Conservation (phyloP, 2,329 filamentous ascomycete genomes). For the Teratosphaeria gauchensis region DNA sequence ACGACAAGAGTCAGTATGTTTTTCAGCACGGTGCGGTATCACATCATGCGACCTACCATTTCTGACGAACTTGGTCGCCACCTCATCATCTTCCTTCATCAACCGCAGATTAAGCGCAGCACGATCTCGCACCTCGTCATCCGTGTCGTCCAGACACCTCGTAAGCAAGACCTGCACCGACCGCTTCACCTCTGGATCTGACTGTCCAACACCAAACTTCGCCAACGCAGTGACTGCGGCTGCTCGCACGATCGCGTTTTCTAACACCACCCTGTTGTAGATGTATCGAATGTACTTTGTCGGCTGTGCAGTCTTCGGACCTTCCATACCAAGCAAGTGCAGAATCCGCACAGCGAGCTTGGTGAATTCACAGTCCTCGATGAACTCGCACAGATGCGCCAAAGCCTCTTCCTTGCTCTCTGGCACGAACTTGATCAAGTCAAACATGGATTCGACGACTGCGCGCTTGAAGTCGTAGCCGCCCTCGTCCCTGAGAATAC, state of each 20-base stretch:
- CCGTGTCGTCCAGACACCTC: conserved; percentile 88
- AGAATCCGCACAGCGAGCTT: conserved; percentile 93
- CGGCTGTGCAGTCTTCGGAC: conserved; percentile 86
- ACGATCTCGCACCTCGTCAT: conserved; percentile 94
- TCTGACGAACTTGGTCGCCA: conserved; percentile 78
- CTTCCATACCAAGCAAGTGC: conserved; percentile 87
- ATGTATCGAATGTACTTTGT: conserved; percentile 99
- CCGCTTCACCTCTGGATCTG: conserved; percentile 92
- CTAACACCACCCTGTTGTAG: conserved; percentile 94
- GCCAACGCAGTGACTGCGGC: conserved; percentile 91
- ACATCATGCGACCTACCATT: conserved; percentile 51
- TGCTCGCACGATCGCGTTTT: conserved; percentile 91
- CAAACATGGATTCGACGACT: conserved; percentile 98
- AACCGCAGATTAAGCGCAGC: conserved; percentile 85
- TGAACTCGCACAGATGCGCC: conserved; percentile 95
- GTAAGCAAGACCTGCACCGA: conserved; percentile 89
- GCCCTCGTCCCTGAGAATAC: conserved; percentile 92
- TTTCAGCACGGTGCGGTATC: not conserved
- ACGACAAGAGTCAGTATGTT: conserved; percentile 1
- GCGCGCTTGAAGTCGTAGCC: conserved; percentile 97
- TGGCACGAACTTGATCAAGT: conserved; percentile 96
- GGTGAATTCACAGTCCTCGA: conserved; percentile 98
- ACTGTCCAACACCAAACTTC: conserved; percentile 95
- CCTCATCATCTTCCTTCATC: conserved; percentile 77
- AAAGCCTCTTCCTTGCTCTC: conserved; percentile 75